Percentiles rank a stretch among this genome's conserved stretches.
Evolutionary conservation across 106 monocot genomes (phyloP).

Genomic region (Iris macrosiphon): DNA sequence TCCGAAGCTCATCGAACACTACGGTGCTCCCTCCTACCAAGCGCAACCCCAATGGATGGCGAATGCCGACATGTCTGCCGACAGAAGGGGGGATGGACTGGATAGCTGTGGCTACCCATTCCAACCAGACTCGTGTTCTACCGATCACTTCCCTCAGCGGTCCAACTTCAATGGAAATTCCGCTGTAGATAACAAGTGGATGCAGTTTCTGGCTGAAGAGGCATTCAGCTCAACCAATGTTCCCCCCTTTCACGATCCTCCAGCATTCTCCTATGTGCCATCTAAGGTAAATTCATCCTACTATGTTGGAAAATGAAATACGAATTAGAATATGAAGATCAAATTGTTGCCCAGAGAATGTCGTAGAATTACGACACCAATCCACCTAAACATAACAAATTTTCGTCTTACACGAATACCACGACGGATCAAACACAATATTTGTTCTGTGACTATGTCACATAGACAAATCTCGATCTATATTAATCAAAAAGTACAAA

Average conservation of each 20-base stretch:
- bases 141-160: constrained; percentile 9
- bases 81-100: constrained; percentile 32
- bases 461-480: too few relatives aligned
- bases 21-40: constrained; percentile 36
- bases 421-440: too few relatives aligned
- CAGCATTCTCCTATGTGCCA: constrained; percentile 35
- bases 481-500: too few relatives aligned
- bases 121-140: constrained; percentile 7
- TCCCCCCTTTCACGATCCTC: constrained; percentile 17
- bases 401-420: too few relatives aligned
- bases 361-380: too few relatives aligned
- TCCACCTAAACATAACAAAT: too few relatives aligned
- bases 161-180: constrained; percentile 3
- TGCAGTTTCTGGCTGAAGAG: constrained; percentile 67
- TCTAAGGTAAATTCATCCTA: constrained; percentile 48
- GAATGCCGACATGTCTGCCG: constrained; percentile 29
- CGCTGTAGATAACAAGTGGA: constrained; percentile 35
- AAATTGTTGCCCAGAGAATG: too few relatives aligned
- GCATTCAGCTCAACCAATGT: constrained; percentile 19
- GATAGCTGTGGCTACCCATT: constrained; percentile 26
- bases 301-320: too few relatives aligned
- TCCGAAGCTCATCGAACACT: constrained; percentile 78
- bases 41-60: constrained; percentile 26
- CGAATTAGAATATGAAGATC: too few relatives aligned
- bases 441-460: too few relatives aligned